Evolutionary conservation across 768 basidiomycete species (phyloP), one percentile per base, ranked within the genome.

Genomic region (Russula olivacea): DNA sequence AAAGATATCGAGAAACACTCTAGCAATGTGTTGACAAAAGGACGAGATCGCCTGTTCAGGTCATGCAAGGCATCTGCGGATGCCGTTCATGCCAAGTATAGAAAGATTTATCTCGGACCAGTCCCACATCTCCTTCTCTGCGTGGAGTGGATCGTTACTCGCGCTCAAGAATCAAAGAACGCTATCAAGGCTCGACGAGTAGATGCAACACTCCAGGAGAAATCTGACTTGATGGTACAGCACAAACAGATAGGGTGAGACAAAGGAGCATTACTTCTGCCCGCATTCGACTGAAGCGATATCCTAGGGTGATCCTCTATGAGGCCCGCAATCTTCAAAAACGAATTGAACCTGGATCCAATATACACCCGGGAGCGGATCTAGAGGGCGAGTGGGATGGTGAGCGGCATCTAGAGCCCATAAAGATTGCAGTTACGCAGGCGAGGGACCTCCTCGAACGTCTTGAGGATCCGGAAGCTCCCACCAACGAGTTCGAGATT

Each of bases 61-160:
- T 30, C 19, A 4, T 64, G 58, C 63, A 64, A 55, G 54, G 57
- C 30, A 38, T 50, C 58, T 17, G 53, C 32, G 48, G 40, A 32
- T 11, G 23, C 8, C 4, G 54, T 64, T 15, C 58, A 60, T 34
- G 32, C 38, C 5, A 36, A 41, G 12, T 64, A 60, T 28, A 47
- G 63, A 25, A 64, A 60, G 8, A 17, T 55, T 7, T 60, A 60
- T 34, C 63, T 64, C 21, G 63, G 63, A 15, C 58, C 58, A 8
- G 8, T 64, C 11, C 63, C 63, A 1, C 63, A 64, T 38, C 58
- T 64, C n/a, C 54, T 64, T 43, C 49, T 64, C 63, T 59, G 63
- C 34, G 10, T 64, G 41, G 58, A 64, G 45, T 64, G 63, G 58
- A 43, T 60, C 48, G 23, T 19, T 38, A n/a, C 23, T 19, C 47